These are phyloP conservation scores for Globisporangium apiculatum DNA, from an alignment of 352 stramenopile genomes.

Conservation along the genomic window DNA sequence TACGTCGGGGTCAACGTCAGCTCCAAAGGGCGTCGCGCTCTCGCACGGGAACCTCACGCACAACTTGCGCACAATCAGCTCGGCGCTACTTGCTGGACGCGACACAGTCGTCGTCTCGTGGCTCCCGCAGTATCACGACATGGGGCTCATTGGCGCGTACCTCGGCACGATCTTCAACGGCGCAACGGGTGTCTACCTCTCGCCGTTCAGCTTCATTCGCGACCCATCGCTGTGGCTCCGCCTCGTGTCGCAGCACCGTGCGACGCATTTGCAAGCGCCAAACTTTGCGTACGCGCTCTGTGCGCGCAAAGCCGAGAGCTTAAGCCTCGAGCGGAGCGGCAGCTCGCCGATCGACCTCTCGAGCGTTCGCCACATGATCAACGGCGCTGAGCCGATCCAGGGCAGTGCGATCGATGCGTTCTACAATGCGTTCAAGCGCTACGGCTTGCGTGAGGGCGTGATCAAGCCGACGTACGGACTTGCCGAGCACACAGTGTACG, in stretches of 20 bases:
- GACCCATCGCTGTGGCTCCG: constrained; percentile 95
- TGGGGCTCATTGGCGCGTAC: constrained; percentile 97
- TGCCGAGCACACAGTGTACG: constrained; percentile 99
- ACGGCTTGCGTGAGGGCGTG: constrained; percentile 78
- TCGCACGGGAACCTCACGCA: constrained; percentile 95
- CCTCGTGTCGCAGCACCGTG: constrained; percentile 79
- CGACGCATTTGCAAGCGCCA: constrained; percentile 96
- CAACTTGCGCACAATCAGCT: constrained; percentile 96
- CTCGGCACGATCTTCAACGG: constrained; percentile 78
- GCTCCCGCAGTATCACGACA: constrained; percentile 99
- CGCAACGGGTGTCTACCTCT: constrained; percentile 96
- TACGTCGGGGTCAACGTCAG: constrained; percentile 97
- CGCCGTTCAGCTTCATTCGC: constrained; percentile 96
- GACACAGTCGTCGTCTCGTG: constrained; percentile 96
- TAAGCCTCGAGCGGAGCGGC: constrained; percentile 15
- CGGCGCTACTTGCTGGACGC: constrained; percentile 80
- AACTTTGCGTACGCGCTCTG: constrained; percentile 98
- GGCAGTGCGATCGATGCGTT: constrained; percentile 83
- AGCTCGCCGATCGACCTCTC: constrained; percentile 80
- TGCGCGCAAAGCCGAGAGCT: constrained; percentile 89
- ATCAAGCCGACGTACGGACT: constrained; percentile 98
- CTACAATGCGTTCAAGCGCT: constrained; percentile 83
- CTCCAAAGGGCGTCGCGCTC: constrained; percentile 98
- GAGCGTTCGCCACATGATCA: constrained; percentile 95
- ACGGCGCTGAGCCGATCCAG: constrained; percentile 97